Conservation (phyloP, 2,329 filamentous ascomycete species). For the Colletotrichum higginsianum region DNA sequence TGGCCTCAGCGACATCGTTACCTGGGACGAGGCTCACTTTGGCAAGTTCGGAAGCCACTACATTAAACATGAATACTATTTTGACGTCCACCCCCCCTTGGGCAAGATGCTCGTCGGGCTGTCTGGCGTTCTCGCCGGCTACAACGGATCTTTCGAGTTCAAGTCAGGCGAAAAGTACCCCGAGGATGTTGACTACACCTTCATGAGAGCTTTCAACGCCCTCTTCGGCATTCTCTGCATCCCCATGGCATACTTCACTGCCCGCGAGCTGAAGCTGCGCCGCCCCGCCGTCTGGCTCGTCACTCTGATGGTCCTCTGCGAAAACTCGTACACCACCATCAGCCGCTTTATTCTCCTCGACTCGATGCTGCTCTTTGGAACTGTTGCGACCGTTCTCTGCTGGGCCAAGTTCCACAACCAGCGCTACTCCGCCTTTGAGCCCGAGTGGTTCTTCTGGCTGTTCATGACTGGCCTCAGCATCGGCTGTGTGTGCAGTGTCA, state of each 20-base stretch:
- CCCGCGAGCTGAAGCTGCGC: constrained; percentile 89
- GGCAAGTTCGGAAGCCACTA: constrained; percentile 99
- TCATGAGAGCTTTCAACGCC: constrained; percentile 98
- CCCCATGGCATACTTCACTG: constrained; percentile 95
- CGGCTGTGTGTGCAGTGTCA: constrained; percentile 98
- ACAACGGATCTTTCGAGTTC: constrained; percentile 99
- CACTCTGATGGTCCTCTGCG: constrained; percentile 96
- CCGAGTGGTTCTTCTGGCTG: constrained; percentile 95
- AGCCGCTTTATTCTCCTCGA: constrained; percentile 98
- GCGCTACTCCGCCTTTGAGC: constrained; percentile 86
- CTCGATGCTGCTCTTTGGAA: constrained; percentile 98
- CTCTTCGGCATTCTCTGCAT: constrained; percentile 94
- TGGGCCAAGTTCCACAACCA: constrained; percentile 97
- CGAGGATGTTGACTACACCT: constrained; percentile 93
- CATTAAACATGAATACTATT: constrained; percentile 99
- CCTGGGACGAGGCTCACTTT: constrained; percentile 81
- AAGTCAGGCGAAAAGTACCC: constrained; percentile 98
- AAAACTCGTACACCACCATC: constrained; percentile 99
- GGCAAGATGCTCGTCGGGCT: constrained; percentile 99
- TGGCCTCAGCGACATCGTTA: constrained; percentile 76
- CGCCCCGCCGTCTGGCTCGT: constrained; percentile 94
- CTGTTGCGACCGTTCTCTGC: constrained; percentile 96
- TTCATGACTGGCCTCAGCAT: constrained; percentile 95
- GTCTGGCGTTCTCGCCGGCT: constrained; percentile 95
- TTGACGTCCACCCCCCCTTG: constrained; percentile 88